phyloP scores from a whole-genome alignment of 2,329 filamentous ascomycete species.

The Aspergillus uvarum region DNA sequence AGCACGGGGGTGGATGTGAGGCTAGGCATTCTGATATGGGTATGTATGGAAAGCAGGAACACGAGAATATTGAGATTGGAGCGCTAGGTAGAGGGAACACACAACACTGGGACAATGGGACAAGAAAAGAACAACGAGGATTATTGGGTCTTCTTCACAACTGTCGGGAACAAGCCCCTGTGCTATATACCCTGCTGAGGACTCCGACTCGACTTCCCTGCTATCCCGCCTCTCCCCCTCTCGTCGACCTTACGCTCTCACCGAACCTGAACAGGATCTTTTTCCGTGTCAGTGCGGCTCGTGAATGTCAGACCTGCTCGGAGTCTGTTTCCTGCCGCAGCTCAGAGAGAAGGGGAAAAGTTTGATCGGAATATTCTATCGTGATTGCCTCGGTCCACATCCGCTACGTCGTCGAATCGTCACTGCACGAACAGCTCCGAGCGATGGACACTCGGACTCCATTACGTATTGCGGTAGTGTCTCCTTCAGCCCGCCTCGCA shows the following conservation, averaged over 20 bases:
- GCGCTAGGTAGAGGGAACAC: too few relatives aligned
- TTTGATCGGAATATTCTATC: background rate
- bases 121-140: too few relatives aligned
- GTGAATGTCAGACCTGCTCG: background rate
- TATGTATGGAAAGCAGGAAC: background rate
- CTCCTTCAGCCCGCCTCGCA: background rate
- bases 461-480: background rate
- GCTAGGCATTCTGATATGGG: conserved; percentile 1
- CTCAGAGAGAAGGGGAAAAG: background rate
- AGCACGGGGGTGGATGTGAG: conserved; percentile 9
- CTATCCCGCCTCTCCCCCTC: background rate
- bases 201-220: background rate
- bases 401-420: background rate
- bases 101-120: too few relatives aligned
- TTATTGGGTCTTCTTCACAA: background rate
- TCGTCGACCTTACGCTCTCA: background rate
- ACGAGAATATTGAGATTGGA: background rate
- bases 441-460: background rate
- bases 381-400: background rate
- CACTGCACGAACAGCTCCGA: background rate
- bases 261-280: background rate
- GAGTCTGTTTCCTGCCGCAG: background rate
- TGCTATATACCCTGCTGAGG: background rate
- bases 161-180: background rate
- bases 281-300: background rate